Percentiles rank a stretch among this genome's conserved stretches.
These are phyloP conservation scores for Penicillium sp. DNA, from an alignment of 2,329 filamentous ascomycete species.

Conservation along the genomic window DNA sequence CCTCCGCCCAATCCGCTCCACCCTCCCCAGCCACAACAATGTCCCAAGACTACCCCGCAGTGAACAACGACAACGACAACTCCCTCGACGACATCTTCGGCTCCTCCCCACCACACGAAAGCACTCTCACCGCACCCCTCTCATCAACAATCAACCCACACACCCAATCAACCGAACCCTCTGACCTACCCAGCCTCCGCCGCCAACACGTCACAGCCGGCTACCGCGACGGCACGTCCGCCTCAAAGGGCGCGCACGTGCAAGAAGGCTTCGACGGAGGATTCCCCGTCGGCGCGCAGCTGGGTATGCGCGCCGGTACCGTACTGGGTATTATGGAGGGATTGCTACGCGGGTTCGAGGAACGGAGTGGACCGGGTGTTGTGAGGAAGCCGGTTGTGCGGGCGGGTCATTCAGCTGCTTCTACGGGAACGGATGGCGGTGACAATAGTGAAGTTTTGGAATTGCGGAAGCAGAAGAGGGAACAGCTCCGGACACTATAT, in stretches of 20 bases:
- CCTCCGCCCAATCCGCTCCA: conserved; percentile 15
- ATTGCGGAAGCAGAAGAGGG: conserved; percentile 39
- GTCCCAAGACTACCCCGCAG: conserved; percentile 20
- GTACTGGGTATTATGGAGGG: conserved; percentile 77
- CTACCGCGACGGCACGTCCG: conserved; percentile 82
- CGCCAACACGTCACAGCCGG: conserved; percentile 78
- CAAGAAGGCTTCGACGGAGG: conserved; percentile 92
- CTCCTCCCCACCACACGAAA: conserved; percentile 34
- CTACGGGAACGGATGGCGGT: background rate
- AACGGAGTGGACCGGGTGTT: conserved; percentile 23
- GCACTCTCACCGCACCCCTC: background rate
- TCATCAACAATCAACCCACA: background rate
- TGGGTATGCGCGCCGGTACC: conserved; percentile 72
- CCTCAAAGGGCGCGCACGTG: conserved; percentile 71
- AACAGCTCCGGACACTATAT: conserved; percentile 34
- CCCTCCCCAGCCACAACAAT: conserved; percentile 25
- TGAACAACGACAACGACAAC: conserved; percentile 17
- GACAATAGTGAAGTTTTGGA: background rate
- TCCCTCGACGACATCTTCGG: conserved; percentile 45
- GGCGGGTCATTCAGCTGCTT: conserved; percentile 8
- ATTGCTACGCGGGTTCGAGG: conserved; percentile 47
- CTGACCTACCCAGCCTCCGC: conserved; percentile 73
- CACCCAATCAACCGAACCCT: conserved; percentile 41
- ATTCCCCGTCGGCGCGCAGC: conserved; percentile 75
- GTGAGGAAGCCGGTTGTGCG: conserved; percentile 27